Evolutionary conservation across 163 green algal species (phyloP), one percentile per base, ranked within the genome.

Genomic region (Smithsoniella earleae): DNA sequence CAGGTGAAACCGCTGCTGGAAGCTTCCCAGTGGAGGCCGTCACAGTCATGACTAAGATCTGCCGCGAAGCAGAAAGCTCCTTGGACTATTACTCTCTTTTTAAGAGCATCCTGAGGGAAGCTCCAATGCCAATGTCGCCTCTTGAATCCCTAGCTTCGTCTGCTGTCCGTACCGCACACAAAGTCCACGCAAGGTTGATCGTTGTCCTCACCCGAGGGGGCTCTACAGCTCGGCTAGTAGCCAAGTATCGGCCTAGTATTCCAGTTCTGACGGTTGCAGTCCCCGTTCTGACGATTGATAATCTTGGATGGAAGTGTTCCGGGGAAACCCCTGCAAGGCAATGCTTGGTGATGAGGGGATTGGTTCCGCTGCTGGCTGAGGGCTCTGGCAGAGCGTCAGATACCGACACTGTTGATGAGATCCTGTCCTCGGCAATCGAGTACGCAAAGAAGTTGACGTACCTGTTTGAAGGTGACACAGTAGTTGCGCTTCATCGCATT

Each of bases 401-500:
- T 80, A 87, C 83, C 1, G 92, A 97, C 82, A 97, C 92, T 13
- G 96, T 90, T 3, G 92, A 97, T 72, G 91, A 96, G 80, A 95
- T 97, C 72, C 80, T 96, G 62, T 78, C 79, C 13, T 85, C 91
- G 2, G 87, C 90, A 6, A 85, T 97, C 25, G 83, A 91, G 74
- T 76, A 66, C 55, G 58, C 58, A 30, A 91, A 92, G 79, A 65
- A 82, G 43, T 79, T 80, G 58, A 76, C 80, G 25, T 94, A 91
- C 83, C 94, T 88, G 79, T 76, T 72, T 13, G 77, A 77, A 40
- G 91, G 90, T n/a, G 91, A 97, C 79, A 88, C 78, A 62, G 91
- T 97, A 36, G 90, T 97, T 20, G 92, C 92, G 8, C 82, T 97
- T 74, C 92, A 97, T 82, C 83, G 92, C 55, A 97, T 97, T 75